A percentile compares a stretch with the other conserved stretches of the same genome.
Evolutionary conservation across 2,329 filamentous ascomycete species (phyloP).

Genomic region (Metarhizium humberi): DNA sequence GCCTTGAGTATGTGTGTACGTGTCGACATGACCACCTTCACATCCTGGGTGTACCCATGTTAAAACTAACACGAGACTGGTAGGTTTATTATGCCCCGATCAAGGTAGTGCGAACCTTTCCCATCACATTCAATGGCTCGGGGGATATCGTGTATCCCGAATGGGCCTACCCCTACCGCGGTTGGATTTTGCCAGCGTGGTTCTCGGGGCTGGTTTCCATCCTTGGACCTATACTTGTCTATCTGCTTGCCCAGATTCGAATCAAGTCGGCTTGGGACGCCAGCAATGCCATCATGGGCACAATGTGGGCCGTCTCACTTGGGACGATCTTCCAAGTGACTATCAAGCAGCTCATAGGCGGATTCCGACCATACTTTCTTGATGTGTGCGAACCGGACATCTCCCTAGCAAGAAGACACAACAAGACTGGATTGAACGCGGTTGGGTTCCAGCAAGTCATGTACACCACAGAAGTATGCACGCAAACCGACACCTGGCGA

Average conservation of each 20-base stretch:
- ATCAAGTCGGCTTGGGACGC: constrained; percentile 48
- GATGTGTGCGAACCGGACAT: constrained; percentile 52
- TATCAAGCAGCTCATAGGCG: constrained; percentile 57
- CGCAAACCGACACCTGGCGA: constrained; percentile 36
- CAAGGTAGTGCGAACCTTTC: constrained; percentile 49
- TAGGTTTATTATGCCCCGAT: constrained; percentile 46
- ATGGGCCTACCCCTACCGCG: constrained; percentile 54
- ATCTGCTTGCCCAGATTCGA: constrained; percentile 48
- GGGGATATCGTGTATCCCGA: constrained; percentile 55
- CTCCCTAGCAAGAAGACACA: constrained; percentile 30
- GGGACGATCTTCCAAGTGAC: constrained; percentile 57
- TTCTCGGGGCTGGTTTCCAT: constrained; percentile 46
- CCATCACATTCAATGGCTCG: constrained; percentile 45
- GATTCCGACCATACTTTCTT: constrained; percentile 54
- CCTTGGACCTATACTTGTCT: constrained; percentile 46
- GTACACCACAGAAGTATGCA: constrained; percentile 56
- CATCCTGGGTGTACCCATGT: neutral
- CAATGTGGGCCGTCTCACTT: constrained; percentile 48
- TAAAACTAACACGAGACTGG: neutral
- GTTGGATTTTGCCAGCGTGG: constrained; percentile 53
- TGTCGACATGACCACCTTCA: neutral
- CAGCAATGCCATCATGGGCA: constrained; percentile 54
- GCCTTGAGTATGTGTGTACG: constrained; percentile 20
- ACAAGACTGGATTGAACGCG: constrained; percentile 28
- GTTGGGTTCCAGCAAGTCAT: constrained; percentile 50